Evolutionary conservation across 169 alveolate species (phyloP), one percentile per base, ranked within the genome.

Genomic region (Plasmodium fragile): DNA sequence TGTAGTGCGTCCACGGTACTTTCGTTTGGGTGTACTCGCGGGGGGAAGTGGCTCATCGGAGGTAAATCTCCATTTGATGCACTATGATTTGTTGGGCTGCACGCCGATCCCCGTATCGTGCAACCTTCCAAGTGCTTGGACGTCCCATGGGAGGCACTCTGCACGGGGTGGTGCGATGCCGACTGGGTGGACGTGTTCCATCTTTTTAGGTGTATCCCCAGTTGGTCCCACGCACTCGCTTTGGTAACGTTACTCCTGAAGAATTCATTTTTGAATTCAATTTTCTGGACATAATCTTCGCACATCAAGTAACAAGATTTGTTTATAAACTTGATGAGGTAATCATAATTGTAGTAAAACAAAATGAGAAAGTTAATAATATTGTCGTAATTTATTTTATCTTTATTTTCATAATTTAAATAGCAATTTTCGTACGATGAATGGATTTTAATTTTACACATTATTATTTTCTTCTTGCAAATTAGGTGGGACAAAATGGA

Each of bases 281-380:
- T 28, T 30, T 65, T 52, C 34, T 77, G 79, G 5, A 79, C 85
- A 87, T 87, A 87, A 78, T 87, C 93, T 59, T 87, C 93, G 32
- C 93, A 87, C 93, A 87, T 87, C 36, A 87, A 59, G 71, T 77
- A 87, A 18, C 93, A 77, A 13, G 93, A 87, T 34, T 87, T 87
- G 81, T 87, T 79, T 41, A 87, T 87, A 87, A 87, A 87, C 11
- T 87, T 77, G 41, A 87, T 87, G 45, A 87, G 75, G 59, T 87
- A 65, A 65, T 87, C 93, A 78, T 87, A 87, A 16, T 87, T 87
- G 81, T 87, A 55, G 41, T 87, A 87, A 87, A 87, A 87, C 22
- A 65, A 22, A 53, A 87, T 39, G 1, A 87, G 71, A 32, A 87
- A 87, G 69, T 87, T 87, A 59, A 87, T 55, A 41, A 87, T 87